A percentile compares a stretch with the other conserved stretches of the same genome.
phyloP scores from a whole-genome alignment of 129 eudicot genomes.

The Deinandra increscens region DNA sequence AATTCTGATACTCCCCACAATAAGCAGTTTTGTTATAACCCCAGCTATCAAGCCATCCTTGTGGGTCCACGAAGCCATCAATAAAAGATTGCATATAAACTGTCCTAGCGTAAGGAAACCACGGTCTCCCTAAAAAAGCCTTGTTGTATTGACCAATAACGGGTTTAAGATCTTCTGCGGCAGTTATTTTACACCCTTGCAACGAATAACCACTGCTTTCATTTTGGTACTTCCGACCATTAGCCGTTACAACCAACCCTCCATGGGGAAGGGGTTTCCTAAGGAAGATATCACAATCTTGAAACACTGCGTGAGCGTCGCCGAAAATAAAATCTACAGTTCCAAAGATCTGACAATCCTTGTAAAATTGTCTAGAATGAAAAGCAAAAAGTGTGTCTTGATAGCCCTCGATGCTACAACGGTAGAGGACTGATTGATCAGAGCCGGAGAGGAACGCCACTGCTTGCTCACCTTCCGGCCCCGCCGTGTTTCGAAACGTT shows the following conservation, averaged over 20 bases:
- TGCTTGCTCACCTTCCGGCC: conserved; percentile 29
- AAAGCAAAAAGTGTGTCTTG: conserved; percentile 35
- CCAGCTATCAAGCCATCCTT: conserved; percentile 39
- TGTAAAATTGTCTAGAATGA: conserved; percentile 29
- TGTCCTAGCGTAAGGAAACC: conserved; percentile 19
- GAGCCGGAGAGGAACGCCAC: conserved; percentile 32
- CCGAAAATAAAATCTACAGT: conserved; percentile 39
- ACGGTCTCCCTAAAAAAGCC: conserved; percentile 36
- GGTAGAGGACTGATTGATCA: conserved; percentile 29
- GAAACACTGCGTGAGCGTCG: conserved; percentile 27
- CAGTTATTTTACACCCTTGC: too few relatives aligned
- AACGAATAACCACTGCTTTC: conserved; percentile 23
- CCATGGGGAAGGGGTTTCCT: conserved; percentile 25
- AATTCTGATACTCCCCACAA: conserved; percentile 41
- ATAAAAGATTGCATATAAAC: conserved; percentile 31
- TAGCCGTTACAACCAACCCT: conserved; percentile 30
- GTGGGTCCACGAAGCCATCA: conserved; percentile 31
- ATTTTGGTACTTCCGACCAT: conserved; percentile 23
- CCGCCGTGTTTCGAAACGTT: conserved; percentile 34
- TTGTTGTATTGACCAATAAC: conserved; percentile 17
- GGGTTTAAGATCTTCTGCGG: conserved; percentile 28
- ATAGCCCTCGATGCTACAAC: conserved; percentile 33
- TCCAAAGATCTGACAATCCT: conserved; percentile 34
- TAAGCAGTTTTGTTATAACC: conserved; percentile 23
- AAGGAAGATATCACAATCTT: conserved; percentile 28